Base-by-base conservation (phyloP, 257 asterid genomes). In the Ilex asprella region DNA sequence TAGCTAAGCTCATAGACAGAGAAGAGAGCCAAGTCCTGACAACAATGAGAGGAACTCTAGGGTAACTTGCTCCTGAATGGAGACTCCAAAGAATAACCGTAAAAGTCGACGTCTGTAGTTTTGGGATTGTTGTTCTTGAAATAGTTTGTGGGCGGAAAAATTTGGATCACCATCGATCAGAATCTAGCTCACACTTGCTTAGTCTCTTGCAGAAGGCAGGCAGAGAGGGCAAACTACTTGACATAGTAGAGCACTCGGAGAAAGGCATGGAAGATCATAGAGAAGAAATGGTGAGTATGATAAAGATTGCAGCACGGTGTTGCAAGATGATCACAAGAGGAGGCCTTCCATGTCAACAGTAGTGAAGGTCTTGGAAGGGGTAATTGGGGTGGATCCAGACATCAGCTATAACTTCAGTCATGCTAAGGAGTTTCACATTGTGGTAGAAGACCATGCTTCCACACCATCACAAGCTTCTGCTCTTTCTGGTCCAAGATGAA, bases 281-380 rank as follows among this genome's bases (percentile, higher is more conserved):
- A 27, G 32, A 30, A 43, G 69, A 59, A 61, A 60, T 69, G 31
- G 65, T 10, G 3, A 41, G 58, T n/a, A 56, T 60, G 61, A 59
- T 75, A 68, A 30, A 16, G 13, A 3, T 67, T 1, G 71, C 69
- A 12, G 70, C 64, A 13, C 70, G 74, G 76, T 75, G 76, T 60
- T 75, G 9, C 71, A 70, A 9, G 31, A 61, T 0, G 67, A 69
- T 13, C 58, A 41, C 30, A 6, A n/a, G 1, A 74, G 31, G 51
- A 75, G 77, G 68, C 80, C 74, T 5, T 63, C 77, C 14, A 75
- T 75, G 71, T 67, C 74, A 12, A 15, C n/a, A 16, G 76, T 75
- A 16, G 59, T 75, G 8, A 75, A 46, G 61, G 76, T 58, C 7
- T 41, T 41, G 47, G 47, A 41, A 41, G 47, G 47, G 12, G 10